Evolutionary conservation across 1,284 basidiomycete species (phyloP), one percentile per base, ranked within the genome.

Genomic region (Inonotus hispidus): DNA sequence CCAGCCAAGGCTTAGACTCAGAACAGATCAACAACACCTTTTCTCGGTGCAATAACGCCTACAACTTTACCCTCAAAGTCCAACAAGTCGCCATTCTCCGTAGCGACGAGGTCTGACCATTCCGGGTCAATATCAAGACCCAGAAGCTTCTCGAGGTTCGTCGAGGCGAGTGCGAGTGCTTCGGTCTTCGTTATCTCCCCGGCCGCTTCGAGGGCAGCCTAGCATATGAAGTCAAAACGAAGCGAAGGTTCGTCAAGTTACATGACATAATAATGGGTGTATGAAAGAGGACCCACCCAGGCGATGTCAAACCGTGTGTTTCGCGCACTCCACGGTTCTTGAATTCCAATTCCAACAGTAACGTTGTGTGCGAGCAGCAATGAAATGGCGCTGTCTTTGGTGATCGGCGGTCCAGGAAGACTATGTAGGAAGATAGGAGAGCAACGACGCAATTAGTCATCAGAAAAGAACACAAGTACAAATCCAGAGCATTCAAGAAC

Each of bases 261-360:
- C 11, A 39, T 13, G 13, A 64, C 25, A 38, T 6, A 38, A 27
- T 13, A 3, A 10, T 3, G 16, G 13, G 7, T 76, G 66, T 56
- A 72, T 71, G 74, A 74, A 10, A n/a, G 23, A 59, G 72, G 76
- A 70, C 72, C 37, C 67, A 85, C 87, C 87, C 87, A 90, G 41
- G 79, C 85, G 53, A 82, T 73, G 64, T 92, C 88, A 70, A 89
- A 89, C 5, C 88, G 78, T 19, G 84, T 77, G 63, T 87, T 88
- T n/a, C 83, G 75, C 0, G 83, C 83, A 68, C 77, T 77, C 82
- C 84, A 90, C 16, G 77, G 75, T 58, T 84, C 80, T 46, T 76
- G 71, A 35, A 88, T 76, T 7, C 87, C 87, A 47, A 93, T 69
- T 1, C 81, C 90, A 25, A 92, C 84, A 2, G 77, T 85, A 43